phyloP scores from a whole-genome alignment of 306 rosid genomes.

The Quercus bicolor region DNA sequence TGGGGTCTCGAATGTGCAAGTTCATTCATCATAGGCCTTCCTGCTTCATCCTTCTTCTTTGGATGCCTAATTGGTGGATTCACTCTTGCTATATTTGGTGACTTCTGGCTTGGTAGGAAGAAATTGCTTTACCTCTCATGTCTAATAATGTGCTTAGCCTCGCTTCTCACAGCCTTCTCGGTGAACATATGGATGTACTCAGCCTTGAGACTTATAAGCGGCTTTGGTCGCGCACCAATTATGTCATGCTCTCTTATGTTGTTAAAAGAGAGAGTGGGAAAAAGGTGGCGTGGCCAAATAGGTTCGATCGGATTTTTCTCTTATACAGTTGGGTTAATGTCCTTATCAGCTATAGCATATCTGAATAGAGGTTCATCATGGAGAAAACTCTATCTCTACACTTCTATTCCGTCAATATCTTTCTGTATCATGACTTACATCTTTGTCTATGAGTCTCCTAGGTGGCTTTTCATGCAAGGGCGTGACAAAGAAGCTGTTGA shows the following conservation, averaged over 20 bases:
- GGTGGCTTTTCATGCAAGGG: constrained; percentile 26
- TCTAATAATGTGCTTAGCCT: constrained; percentile 17
- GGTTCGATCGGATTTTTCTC: too few relatives aligned
- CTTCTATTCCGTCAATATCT: constrained; percentile 18
- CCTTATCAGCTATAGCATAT: constrained; percentile 19
- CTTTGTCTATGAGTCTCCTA: constrained; percentile 24
- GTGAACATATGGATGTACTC: constrained; percentile 38
- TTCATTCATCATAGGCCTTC: too few relatives aligned
- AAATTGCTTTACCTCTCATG: constrained; percentile 26
- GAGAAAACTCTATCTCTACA: constrained; percentile 26
- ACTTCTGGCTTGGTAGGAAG: constrained; percentile 39
- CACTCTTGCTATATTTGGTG: constrained; percentile 35
- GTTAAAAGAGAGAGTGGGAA: too few relatives aligned
- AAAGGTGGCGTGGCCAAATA: too few relatives aligned
- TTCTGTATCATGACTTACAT: constrained; percentile 5
- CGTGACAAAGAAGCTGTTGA: background rate
- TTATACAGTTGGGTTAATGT: too few relatives aligned
- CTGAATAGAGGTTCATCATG: constrained; percentile 18
- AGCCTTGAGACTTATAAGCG: constrained; percentile 17
- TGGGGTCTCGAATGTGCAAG: too few relatives aligned
- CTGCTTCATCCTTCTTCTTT: background rate
- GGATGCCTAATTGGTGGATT: constrained; percentile 32
- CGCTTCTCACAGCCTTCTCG: constrained; percentile 10
- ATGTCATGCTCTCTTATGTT: background rate
- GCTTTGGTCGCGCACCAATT: constrained; percentile 23